Percentiles rank a stretch among this genome's conserved stretches.
Conservation (phyloP, 2,329 filamentous ascomycete genomes). For the Myriosclerotinia curreyana region DNA sequence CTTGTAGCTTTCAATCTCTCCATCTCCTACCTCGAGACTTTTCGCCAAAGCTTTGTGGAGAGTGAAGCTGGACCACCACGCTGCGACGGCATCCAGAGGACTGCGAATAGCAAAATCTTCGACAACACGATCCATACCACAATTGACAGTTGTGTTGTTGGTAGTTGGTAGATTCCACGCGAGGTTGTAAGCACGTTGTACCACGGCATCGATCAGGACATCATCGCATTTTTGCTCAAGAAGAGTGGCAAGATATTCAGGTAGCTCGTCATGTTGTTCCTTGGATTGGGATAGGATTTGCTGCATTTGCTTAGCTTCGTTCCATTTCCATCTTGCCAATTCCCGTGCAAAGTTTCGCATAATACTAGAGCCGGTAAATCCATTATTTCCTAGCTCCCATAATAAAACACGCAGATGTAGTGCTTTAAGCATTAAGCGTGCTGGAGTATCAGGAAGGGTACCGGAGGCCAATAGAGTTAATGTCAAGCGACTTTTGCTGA, state of each 20-base stretch:
- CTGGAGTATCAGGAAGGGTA: constrained; percentile 79
- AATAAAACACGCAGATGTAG: constrained; percentile 86
- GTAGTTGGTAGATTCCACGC: constrained; percentile 81
- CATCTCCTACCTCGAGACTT: constrained; percentile 56
- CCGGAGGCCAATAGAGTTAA: constrained; percentile 84
- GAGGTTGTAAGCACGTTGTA: constrained; percentile 84
- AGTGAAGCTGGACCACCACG: constrained; percentile 80
- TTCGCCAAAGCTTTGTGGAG: constrained; percentile 67
- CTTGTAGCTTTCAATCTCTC: constrained; percentile 44
- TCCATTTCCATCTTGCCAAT: constrained; percentile 76
- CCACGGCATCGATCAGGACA: constrained; percentile 72
- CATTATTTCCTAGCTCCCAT: constrained; percentile 69
- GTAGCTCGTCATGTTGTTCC: constrained; percentile 57
- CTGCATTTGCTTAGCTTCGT: constrained; percentile 68
- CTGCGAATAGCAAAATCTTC: constrained; percentile 82
- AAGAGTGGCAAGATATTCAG: constrained; percentile 71
- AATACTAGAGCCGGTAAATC: constrained; percentile 60
- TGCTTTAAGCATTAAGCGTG: constrained; percentile 84
- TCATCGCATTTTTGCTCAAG: constrained; percentile 78
- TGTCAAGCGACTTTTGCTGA: constrained; percentile 81
- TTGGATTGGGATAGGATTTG: constrained; percentile 47
- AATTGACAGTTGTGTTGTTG: constrained; percentile 61
- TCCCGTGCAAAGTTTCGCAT: constrained; percentile 70
- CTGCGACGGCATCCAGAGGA: constrained; percentile 83
- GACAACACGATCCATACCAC: constrained; percentile 77